Base-by-base conservation (phyloP, 2,329 filamentous ascomycete species). In the Colletotrichum brevisporum region DNA sequence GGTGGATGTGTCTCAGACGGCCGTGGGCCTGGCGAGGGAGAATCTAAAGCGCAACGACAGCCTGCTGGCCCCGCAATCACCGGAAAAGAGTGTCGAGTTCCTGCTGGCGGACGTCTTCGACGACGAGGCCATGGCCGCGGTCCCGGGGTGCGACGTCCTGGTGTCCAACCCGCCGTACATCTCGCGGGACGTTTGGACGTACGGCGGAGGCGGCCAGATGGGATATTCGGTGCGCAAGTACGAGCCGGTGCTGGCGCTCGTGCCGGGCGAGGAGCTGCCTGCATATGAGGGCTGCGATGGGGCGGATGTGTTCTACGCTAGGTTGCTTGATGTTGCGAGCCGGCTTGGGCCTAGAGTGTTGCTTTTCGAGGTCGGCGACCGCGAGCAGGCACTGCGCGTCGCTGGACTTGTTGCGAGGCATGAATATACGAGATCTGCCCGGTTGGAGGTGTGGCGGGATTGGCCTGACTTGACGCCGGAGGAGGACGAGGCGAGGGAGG, bases 101-200 rank as follows among this genome's bases (percentile, higher is more conserved):
- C 74, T 78, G 16, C 76, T 79, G 18, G 85, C 83, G 1, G 81
- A 90, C 67, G 78, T 90, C 15, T 89, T 89, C 70, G 75, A 77
- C 6, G 79, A 84, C 16, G 75, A 73, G 41, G 81, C 80, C 69
- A 78, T 84, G 60, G 51, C 70, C 3, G 39, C 65, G 2, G 67
- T 81, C 2, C 52, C 75, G 1, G 50, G 52, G 3, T 86, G 78
- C 75, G 90, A 97, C 71, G 81, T 98, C 4, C 80, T 99, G 1
- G 88, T 96, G 43, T 92, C 92, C 1, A 99, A 99, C 75, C 96
- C 96, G 16, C 96, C 96, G 0, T 98, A 98, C 78, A 91, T 98
- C 58, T 97, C 94, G 2, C 82, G 84, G 0, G 73, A 77, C 47
- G 74, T 79, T 10, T 84, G 82, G 82, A 68, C 77, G 43, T 71